A percentile compares a stretch with the other conserved stretches of the same genome.
These are phyloP conservation scores for Pythium sukuiense DNA, from an alignment of 352 stramenopile species.

Conservation along the genomic window DNA sequence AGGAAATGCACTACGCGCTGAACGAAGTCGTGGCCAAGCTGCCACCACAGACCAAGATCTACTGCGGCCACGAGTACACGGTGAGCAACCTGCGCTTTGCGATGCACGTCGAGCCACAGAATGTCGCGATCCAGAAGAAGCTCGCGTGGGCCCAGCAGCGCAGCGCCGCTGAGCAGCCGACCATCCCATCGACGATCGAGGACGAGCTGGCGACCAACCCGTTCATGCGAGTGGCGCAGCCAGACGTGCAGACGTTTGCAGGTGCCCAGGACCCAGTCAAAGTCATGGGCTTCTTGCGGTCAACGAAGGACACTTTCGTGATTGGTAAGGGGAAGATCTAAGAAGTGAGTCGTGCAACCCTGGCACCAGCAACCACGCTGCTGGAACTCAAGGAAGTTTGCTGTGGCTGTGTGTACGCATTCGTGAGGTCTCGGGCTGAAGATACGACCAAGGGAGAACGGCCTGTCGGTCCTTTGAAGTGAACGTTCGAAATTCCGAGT, in stretches of 20 bases:
- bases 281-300: constrained; percentile 60
- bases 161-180: constrained; percentile 52
- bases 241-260: constrained; percentile 54
- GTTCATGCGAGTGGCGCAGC: constrained; percentile 71
- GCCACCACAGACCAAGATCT: constrained; percentile 74
- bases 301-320: constrained; percentile 61
- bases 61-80: constrained; percentile 94
- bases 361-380: too few relatives aligned
- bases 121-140: constrained; percentile 67
- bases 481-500: background rate
- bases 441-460: too few relatives aligned
- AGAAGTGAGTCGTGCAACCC: background rate
- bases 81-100: constrained; percentile 89
- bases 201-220: constrained; percentile 77
- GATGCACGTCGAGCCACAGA: constrained; percentile 87
- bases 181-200: constrained; percentile 86
- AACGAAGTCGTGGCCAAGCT: constrained; percentile 77
- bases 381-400: too few relatives aligned
- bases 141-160: constrained; percentile 50
- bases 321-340: constrained; percentile 49
- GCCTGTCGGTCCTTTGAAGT: background rate
- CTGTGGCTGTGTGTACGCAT: too few relatives aligned
- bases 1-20: constrained; percentile 86
- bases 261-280: constrained; percentile 39
- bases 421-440: too few relatives aligned